phyloP scores from a whole-genome alignment of 2,329 filamentous ascomycete genomes.

The Aspergillus brasiliensis region DNA sequence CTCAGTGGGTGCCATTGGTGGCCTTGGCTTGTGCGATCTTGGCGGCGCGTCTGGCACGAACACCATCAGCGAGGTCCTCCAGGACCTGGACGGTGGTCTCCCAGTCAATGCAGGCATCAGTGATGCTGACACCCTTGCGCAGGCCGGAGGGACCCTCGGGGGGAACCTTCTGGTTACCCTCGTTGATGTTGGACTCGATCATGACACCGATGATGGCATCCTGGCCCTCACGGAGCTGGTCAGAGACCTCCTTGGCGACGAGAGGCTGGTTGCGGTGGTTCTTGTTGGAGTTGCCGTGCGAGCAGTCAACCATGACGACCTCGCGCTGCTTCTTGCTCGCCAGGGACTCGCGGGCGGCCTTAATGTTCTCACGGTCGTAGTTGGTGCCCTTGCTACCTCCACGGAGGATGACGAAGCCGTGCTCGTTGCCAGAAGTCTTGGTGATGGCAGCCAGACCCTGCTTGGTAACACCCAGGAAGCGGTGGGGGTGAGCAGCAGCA shows the following conservation, averaged over 20 bases:
- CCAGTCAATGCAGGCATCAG: slow-evolving; percentile 95
- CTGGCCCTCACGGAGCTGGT: slow-evolving; percentile 86
- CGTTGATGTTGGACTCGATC: slow-evolving; percentile 98
- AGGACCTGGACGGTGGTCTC: slow-evolving; percentile 78
- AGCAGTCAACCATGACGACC: slow-evolving; percentile 98
- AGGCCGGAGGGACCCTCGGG: slow-evolving; percentile 74
- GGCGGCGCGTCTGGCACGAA: slow-evolving; percentile 69
- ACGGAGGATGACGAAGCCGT: slow-evolving; percentile 94
- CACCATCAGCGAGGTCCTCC: slow-evolving; percentile 81
- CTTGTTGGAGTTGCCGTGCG: slow-evolving; percentile 97
- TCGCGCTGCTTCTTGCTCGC: slow-evolving; percentile 79
- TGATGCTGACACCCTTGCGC: slow-evolving; percentile 91
- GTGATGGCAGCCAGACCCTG: slow-evolving; percentile 95
- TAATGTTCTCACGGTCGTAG: slow-evolving; percentile 83
- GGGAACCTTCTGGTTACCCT: slow-evolving; percentile 86
- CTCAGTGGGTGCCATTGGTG: slow-evolving; percentile 30
- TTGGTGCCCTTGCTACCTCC: slow-evolving; percentile 92
- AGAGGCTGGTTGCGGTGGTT: slow-evolving; percentile 97
- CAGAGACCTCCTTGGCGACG: slow-evolving; percentile 77
- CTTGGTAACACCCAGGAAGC: slow-evolving; percentile 99
- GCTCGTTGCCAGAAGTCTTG: slow-evolving; percentile 88
- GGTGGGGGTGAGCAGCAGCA: slow-evolving; percentile 66
- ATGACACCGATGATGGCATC: slow-evolving; percentile 91
- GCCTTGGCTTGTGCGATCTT: slow-evolving; percentile 33
- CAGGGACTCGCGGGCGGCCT: slow-evolving; percentile 75